Evolutionary conservation across 768 basidiomycete species (phyloP), one percentile per base, ranked within the genome.

Genomic region (Melanogaster broomeanus): DNA sequence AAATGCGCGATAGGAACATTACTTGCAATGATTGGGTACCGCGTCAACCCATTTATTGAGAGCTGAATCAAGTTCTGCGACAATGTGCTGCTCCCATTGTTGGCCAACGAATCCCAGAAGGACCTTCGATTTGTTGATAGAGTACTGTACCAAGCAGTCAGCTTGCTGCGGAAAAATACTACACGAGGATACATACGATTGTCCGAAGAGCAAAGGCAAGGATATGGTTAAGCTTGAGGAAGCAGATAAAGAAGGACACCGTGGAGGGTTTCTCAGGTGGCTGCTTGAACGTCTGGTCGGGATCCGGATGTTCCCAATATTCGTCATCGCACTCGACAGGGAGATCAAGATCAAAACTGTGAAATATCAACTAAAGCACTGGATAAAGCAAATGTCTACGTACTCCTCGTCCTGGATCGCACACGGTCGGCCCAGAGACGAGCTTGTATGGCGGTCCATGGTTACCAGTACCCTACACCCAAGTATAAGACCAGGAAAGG

Each of bases 31-130:
- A 61, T 69, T 64, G 2, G 90, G 90, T 3, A 92, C 74, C 3
- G 78, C 74, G 48, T 88, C 84, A 43, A 87, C 77, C 90, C 90
- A 92, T n/a, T 80, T 77, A 57, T 91, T 90, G 61, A 92, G 70
- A 3, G 82, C 80, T 4, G 85, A 84, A 69, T 92, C 90, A 4
- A 92, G 74, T 49, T 89, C 86, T 8, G 81, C 78, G 5, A 92
- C 82, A 19, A 84, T 77, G 34, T 80, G 77, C 48, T 85, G 78
- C 48, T 87, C 84, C 68, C 83, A 89, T 49, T 83, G 68, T 55
- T 53, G 71, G 50, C 83, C 74, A 18, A 72, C 72, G 41, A 76
- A 76, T 34, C 79, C 79, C 21, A 81, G 68, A 4, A 82, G 65
- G 8, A 82, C 69, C 60, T 80, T 80, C 2, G 79, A 77, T 59